Evolutionary conservation across 2,329 filamentous ascomycete species (phyloP), one percentile per base, ranked within the genome.

Genomic region (Dryadomyces sulphureus): DNA sequence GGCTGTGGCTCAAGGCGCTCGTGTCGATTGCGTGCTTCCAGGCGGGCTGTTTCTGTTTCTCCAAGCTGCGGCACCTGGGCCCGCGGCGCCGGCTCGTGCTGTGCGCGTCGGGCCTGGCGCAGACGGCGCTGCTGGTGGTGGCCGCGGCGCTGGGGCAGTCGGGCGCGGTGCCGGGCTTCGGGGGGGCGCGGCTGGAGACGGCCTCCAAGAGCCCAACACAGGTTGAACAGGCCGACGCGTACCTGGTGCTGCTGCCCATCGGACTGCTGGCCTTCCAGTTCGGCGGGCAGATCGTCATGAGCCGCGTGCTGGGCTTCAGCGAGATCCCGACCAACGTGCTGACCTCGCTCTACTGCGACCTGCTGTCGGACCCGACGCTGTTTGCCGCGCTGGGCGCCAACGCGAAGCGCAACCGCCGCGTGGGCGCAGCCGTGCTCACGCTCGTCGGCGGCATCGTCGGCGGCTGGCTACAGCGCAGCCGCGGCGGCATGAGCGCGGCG

Each of bases 1-100:
- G 70, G 17, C 71, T 80, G 43, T 85, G 79, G 79, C 71, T 82
- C 56, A 84, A 85, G 53, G 84, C 84, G 0, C 69, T 73, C n/a
- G 72, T 74, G 8, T 86, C 83, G 0, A 79, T 90, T 20, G 62
- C 65, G 24, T 77, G 69, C 50, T 90, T 90, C 63, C 84, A 80
- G 60, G 51, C 81, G 21, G 84, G 84, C 14, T 84, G 81, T 0
- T 76, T 85, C 56, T 67, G 74, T 60, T 89, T 89, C 60, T 75
- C 74, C 48, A 68, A 73, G 48, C 79, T 84, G 56, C 81, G 88
- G 62, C 75, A 79, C 40, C 55, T 57, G 57, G 73, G 81, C 54
- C 73, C 73, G 0, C 74, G 77, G 2, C 72, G 73, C 54, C 70
- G 72, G 27, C 72, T 81, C 51, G 81, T 77, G 73, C 76, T 85